Evolutionary conservation across 2,329 filamentous ascomycete species (phyloP).

Genomic region (Cordyceps farinosa): DNA sequence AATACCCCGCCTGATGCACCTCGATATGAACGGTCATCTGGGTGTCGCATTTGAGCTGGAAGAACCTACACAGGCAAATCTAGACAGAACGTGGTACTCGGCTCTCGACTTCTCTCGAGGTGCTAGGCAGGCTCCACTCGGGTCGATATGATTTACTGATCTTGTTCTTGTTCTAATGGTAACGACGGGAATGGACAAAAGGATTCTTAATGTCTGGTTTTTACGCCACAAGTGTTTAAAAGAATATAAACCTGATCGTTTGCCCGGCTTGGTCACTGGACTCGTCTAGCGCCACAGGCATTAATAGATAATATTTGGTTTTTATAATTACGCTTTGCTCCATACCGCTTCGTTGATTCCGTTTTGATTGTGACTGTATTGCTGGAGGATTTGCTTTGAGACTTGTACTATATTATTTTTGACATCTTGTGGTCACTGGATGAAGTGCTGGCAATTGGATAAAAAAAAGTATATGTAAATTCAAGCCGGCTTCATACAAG

Average conservation of each 20-base stretch:
- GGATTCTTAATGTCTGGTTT: conserved; percentile 23
- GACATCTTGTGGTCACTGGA: too few species aligned
- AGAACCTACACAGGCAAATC: conserved; percentile 2
- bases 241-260: conserved; percentile 13
- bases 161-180: conserved; percentile 32
- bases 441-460: too few species aligned
- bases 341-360: too few species aligned
- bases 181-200: conserved; percentile 29
- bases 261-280: conserved; percentile 7
- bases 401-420: too few species aligned
- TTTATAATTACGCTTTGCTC: neutral
- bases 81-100: conserved; percentile 20
- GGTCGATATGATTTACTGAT: conserved; percentile 32
- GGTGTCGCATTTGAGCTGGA: conserved; percentile 14
- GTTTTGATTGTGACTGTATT: too few species aligned
- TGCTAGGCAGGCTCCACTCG: conserved; percentile 28
- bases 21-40: conserved; percentile 24
- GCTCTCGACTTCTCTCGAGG: conserved; percentile 28
- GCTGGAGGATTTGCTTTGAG: too few species aligned
- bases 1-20: conserved; percentile 37
- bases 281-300: neutral
- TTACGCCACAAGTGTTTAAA: conserved; percentile 13
- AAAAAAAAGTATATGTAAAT: too few species aligned
- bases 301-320: conserved; percentile 16
- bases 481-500: too few species aligned